These are phyloP conservation scores for Amylostereum areolatum DNA, from an alignment of 1,284 basidiomycete species.

Conservation along the genomic window DNA sequence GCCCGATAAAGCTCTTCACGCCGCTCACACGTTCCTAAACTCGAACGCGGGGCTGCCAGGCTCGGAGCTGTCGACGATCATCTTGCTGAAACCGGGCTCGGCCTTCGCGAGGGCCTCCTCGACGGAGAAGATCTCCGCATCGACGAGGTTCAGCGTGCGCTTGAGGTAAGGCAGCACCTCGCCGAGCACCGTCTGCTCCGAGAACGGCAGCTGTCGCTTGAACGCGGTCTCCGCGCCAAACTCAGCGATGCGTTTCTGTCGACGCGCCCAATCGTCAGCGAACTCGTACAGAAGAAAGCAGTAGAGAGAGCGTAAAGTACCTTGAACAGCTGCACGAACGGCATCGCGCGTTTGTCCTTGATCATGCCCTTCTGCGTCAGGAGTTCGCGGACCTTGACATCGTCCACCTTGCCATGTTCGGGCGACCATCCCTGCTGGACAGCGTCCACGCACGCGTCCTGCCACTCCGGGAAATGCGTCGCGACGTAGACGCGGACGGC, in stretches of 20 bases:
- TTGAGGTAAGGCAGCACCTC: conserved; percentile 81
- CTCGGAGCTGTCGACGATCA: conserved; percentile 80
- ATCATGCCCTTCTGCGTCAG: conserved; percentile 76
- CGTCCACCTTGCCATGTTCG: conserved; percentile 69
- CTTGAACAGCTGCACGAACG: conserved; percentile 91
- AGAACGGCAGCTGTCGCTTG: conserved; percentile 83
- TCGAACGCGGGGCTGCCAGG: conserved; percentile 85
- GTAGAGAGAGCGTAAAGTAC: conserved; percentile 31
- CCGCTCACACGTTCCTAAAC: conserved; percentile 26
- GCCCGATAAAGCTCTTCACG: too few species aligned
- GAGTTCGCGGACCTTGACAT: conserved; percentile 70
- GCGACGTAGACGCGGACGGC: conserved; percentile 88
- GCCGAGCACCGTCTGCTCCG: conserved; percentile 73
- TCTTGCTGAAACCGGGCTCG: conserved; percentile 52
- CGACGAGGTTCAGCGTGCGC: conserved; percentile 72
- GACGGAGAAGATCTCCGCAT: conserved; percentile 67
- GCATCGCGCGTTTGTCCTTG: conserved; percentile 97
- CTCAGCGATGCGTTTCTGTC: conserved; percentile 78
- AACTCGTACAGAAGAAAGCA: not conserved
- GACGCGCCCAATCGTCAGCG: not conserved
- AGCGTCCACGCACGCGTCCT: conserved; percentile 75
- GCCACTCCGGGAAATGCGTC: conserved; percentile 90
- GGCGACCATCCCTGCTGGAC: conserved; percentile 69
- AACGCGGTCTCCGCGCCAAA: conserved; percentile 81
- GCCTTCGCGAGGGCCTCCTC: conserved; percentile 61